Evolutionary conservation across 768 basidiomycete genomes (phyloP).

Genomic region (Termitomyces sp.): DNA sequence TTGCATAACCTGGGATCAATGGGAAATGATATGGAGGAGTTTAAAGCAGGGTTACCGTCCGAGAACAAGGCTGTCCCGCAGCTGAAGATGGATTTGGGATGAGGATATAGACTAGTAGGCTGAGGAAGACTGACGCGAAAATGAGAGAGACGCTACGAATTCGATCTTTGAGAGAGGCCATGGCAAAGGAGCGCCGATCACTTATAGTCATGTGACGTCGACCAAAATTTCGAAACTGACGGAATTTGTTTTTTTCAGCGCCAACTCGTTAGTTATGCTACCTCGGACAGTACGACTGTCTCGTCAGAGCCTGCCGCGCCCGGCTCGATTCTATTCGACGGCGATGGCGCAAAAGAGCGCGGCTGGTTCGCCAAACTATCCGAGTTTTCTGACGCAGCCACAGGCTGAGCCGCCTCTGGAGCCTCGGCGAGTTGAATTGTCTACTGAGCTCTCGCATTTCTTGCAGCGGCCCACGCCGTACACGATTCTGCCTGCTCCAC

Average conservation of each 20-base stretch:
- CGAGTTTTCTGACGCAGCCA: slow-evolving; percentile 24
- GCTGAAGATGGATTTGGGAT: too few species aligned
- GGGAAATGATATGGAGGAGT: too few species aligned
- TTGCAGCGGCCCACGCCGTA: slow-evolving; percentile 40
- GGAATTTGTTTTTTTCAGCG: neutral
- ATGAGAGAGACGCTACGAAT: too few species aligned
- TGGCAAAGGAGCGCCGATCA: too few species aligned
- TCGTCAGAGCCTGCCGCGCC: slow-evolving; percentile 61
- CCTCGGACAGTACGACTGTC: slow-evolving; percentile 38
- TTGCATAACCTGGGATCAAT: neutral
- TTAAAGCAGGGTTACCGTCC: too few species aligned
- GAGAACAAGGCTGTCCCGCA: too few species aligned
- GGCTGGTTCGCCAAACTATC: slow-evolving; percentile 30
- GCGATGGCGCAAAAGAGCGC: slow-evolving; percentile 50
- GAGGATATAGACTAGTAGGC: too few species aligned
- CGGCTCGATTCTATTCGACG: slow-evolving; percentile 65
- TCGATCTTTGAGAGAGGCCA: too few species aligned
- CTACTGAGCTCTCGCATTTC: slow-evolving; percentile 43
- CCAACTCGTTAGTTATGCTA: slow-evolving; percentile 31
- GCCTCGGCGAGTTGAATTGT: slow-evolving; percentile 1
- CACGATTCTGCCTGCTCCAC: slow-evolving; percentile 63
- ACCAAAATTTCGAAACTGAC: neutral
- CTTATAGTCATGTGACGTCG: neutral
- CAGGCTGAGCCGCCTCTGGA: slow-evolving; percentile 3
- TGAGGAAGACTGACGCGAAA: too few species aligned